Evolutionary conservation across 768 basidiomycete genomes (phyloP).

Genomic region (Gloeophyllum trabeum): DNA sequence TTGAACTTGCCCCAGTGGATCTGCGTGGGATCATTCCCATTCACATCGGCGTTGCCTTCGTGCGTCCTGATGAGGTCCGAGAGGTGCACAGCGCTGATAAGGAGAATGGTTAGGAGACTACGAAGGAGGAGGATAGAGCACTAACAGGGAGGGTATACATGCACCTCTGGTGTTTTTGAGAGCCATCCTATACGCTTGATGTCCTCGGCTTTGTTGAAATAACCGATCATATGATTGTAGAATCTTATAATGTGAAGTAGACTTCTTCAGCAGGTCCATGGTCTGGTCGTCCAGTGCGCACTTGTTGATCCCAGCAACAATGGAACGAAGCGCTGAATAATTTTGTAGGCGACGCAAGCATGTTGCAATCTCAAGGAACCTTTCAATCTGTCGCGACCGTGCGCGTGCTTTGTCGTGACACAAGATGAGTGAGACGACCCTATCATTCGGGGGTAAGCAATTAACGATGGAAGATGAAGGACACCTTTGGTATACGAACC

Average conservation of each 20-base stretch:
- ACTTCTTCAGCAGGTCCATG: constrained; percentile 61
- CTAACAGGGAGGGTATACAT: constrained; percentile 76
- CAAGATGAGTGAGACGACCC: constrained; percentile 87
- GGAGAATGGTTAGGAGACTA: constrained; percentile 4
- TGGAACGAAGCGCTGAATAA: constrained; percentile 85
- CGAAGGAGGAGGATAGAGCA: constrained; percentile 2
- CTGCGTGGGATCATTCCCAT: constrained; percentile 48
- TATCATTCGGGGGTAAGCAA: constrained; percentile 24
- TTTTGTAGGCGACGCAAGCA: constrained; percentile 79
- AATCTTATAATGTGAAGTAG: constrained; percentile 60
- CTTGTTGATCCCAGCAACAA: constrained; percentile 85
- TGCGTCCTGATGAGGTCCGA: constrained; percentile 83
- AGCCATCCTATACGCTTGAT: constrained; percentile 86
- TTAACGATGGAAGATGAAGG: no score
- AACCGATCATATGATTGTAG: constrained; percentile 79
- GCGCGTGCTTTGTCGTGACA: constrained; percentile 70
- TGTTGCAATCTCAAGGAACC: constrained; percentile 76
- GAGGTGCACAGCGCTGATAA: constrained; percentile 73
- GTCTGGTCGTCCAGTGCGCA: constrained; percentile 73
- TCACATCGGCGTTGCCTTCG: constrained; percentile 71
- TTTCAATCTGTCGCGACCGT: constrained; percentile 78
- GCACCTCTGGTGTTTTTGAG: constrained; percentile 76
- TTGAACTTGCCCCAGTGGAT: constrained; percentile 97
- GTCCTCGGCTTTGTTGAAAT: constrained; percentile 69
- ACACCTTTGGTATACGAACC: no score